Evolutionary conservation across 164 flowering plant genomes (phyloP).

Genomic region (Vitis amurensis): DNA sequence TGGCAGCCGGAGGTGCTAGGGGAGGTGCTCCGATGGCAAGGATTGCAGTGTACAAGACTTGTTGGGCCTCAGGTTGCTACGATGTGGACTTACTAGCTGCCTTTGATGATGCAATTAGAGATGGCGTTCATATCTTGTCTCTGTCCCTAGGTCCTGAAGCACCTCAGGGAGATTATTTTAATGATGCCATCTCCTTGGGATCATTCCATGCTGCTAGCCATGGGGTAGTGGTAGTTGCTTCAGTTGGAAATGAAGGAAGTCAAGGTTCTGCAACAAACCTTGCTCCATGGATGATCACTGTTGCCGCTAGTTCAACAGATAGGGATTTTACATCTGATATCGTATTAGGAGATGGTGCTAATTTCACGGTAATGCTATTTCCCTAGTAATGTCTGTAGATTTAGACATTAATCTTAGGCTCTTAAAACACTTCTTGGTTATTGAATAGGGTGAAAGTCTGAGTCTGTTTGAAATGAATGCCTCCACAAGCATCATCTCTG

Average conservation of each 20-base stretch:
- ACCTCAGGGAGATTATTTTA: conserved; percentile 77
- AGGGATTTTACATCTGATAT: conserved; percentile 71
- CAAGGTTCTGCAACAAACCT: conserved; percentile 69
- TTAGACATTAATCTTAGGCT: neutral
- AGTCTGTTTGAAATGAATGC: conserved; percentile 37
- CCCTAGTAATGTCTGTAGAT: neutral
- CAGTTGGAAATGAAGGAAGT: conserved; percentile 69
- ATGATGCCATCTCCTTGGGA: conserved; percentile 77
- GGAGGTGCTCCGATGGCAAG: conserved; percentile 89
- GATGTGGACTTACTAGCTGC: conserved; percentile 82
- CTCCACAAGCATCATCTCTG: conserved; percentile 55
- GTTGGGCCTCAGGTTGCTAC: conserved; percentile 83
- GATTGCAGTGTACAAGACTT: conserved; percentile 76
- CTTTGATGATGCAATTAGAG: conserved; percentile 82
- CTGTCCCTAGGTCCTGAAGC: conserved; percentile 69
- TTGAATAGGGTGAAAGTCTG: conserved; percentile 73
- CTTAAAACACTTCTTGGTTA: neutral
- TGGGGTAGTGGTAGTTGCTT: conserved; percentile 69
- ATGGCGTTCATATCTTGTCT: conserved; percentile 72
- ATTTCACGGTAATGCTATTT: conserved; percentile 36
- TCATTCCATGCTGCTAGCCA: conserved; percentile 75
- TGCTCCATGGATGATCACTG: conserved; percentile 86
- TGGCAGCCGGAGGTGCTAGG: conserved; percentile 76
- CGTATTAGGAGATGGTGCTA: conserved; percentile 47
- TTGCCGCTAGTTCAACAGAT: conserved; percentile 78